A percentile compares a stretch with the other conserved stretches of the same genome.
These are phyloP conservation scores for Eucalyptus globulus DNA, from an alignment of 345 rosid species.

Conservation along the genomic window DNA sequence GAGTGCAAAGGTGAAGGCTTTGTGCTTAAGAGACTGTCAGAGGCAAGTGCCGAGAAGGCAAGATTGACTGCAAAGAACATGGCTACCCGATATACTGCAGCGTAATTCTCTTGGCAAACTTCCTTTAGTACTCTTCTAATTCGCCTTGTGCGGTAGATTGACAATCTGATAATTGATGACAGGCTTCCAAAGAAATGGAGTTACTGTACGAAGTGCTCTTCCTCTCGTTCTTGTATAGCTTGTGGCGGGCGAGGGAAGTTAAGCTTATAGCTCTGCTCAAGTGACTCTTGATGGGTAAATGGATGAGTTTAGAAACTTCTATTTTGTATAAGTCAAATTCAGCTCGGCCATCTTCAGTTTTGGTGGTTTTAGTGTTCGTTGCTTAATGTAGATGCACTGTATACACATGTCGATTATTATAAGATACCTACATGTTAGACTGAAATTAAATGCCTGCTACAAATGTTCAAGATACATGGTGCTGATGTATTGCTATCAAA, in stretches of 20 bases:
- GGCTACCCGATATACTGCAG: conserved; percentile 95
- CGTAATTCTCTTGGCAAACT: conserved; percentile 19
- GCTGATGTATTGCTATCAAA: not conserved
- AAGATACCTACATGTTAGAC: not conserved
- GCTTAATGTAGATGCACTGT: not conserved
- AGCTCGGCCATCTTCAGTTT: not conserved
- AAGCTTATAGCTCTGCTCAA: conserved; percentile 17
- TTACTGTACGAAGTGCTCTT: conserved; percentile 88
- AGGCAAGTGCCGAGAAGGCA: conserved; percentile 65
- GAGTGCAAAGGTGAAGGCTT: conserved; percentile 94
- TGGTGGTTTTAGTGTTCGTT: not conserved
- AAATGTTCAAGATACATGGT: not conserved
- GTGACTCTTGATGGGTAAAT: not conserved
- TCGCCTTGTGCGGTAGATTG: not conserved
- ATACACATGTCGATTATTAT: not conserved
- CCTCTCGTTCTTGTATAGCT: conserved; percentile 52
- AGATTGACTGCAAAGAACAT: conserved; percentile 64
- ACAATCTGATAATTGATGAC: not conserved
- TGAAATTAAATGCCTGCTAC: not conserved
- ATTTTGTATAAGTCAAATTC: not conserved
- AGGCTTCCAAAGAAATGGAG: conserved; percentile 99
- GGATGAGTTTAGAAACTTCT: not conserved
- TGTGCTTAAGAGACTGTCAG: conserved; percentile 65
- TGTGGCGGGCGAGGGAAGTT: conserved; percentile 75
- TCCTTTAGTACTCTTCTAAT: not conserved